Conservation (phyloP, 345 rosid genomes). For the Aquilaria sinensis region DNA sequence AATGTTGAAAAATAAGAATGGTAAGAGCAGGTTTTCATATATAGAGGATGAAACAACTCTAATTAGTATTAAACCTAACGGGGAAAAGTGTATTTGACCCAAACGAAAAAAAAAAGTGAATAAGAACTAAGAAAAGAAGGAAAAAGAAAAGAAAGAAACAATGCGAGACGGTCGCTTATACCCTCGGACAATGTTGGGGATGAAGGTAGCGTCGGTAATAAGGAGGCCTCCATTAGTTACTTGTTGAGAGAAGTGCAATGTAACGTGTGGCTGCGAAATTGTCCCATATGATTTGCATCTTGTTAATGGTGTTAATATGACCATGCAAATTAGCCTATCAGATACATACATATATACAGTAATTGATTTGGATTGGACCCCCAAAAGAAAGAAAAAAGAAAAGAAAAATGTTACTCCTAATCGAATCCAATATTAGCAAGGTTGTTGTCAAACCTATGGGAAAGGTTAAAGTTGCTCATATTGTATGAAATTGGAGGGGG, state of each 20-base stretch:
- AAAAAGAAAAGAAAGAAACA: too few species aligned
- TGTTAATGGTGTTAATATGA: neutral
- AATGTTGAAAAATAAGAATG: too few species aligned
- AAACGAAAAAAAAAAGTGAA: too few species aligned
- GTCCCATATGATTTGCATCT: conserved; percentile 9
- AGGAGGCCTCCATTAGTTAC: conserved; percentile 5
- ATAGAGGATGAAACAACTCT: too few species aligned
- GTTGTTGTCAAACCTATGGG: conserved; percentile 20
- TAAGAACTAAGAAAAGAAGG: too few species aligned
- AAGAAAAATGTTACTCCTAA: too few species aligned
- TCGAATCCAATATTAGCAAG: too few species aligned
- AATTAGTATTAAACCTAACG: too few species aligned
- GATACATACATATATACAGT: too few species aligned
- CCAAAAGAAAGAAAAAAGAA: too few species aligned
- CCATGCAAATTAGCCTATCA: conserved; percentile 1
- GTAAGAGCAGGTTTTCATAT: too few species aligned
- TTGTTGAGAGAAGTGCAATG: conserved; percentile 8
- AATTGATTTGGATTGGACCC: neutral
- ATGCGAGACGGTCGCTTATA: neutral
- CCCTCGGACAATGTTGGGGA: conserved; percentile 6
- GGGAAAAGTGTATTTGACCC: too few species aligned
- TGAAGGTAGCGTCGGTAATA: conserved; percentile 4
- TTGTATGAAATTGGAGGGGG: conserved; percentile 18
- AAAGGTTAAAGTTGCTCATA: conserved; percentile 15
- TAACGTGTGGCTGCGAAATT: conserved; percentile 9